phyloP scores from a whole-genome alignment of 2,329 filamentous ascomycete species.

The Aspergillus sclerotialis region DNA sequence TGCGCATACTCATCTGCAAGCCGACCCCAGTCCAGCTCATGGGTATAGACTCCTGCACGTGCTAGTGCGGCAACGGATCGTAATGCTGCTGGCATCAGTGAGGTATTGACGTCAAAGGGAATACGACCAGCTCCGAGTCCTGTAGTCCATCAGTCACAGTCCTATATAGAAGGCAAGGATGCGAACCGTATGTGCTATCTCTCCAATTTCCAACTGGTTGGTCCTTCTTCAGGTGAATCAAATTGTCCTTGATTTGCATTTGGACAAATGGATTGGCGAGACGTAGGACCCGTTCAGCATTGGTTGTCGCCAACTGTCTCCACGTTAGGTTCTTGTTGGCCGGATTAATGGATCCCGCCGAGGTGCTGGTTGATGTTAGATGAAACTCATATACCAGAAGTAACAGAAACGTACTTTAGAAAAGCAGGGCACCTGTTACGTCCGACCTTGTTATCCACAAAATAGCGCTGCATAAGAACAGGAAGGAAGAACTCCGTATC shows the following conservation, averaged over 20 bases:
- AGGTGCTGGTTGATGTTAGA: constrained; percentile 30
- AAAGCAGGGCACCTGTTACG: constrained; percentile 29
- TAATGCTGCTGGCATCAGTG: constrained; percentile 55
- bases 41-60: constrained; percentile 44
- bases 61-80: constrained; percentile 51
- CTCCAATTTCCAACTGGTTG: constrained; percentile 57
- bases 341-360: constrained; percentile 43
- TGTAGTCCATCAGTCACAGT: constrained; percentile 2
- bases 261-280: constrained; percentile 48
- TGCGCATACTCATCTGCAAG: constrained; percentile 47
- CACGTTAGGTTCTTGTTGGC: constrained; percentile 51
- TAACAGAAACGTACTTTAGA: constrained; percentile 18
- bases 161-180: neutral
- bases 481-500: constrained; percentile 58
- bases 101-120: constrained; percentile 61
- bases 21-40: constrained; percentile 41
- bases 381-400: neutral
- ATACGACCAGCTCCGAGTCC: constrained; percentile 53
- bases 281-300: constrained; percentile 53
- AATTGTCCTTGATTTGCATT: constrained; percentile 46
- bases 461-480: constrained; percentile 53
- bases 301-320: constrained; percentile 44
- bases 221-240: constrained; percentile 51
- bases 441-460: constrained; percentile 43
- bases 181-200: constrained; percentile 49